Evolutionary conservation across 2,329 filamentous ascomycete species (phyloP), one percentile per base, ranked within the genome.

Genomic region (Fusarium newnesense): DNA sequence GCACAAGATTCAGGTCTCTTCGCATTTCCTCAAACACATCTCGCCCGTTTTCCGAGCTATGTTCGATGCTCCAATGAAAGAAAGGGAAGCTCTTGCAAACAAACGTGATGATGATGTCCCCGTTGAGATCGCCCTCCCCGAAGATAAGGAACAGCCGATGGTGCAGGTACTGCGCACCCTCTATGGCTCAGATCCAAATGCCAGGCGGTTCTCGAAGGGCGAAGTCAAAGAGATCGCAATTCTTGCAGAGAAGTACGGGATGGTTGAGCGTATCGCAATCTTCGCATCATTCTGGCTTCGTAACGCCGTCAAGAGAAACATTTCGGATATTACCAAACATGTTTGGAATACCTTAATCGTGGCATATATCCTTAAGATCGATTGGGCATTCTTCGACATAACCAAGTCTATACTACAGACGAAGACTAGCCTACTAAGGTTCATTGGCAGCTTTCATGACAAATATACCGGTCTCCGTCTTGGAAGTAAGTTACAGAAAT

Each of bases 141-240:
- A 11, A 4, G 61, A 64, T 0, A 34, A 60, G 3, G 8, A 18
- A 18, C 5, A 3, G 12, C 32, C 61, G 1, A 52, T 52, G 43
- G 5, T 1, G 0, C 37, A 13, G 1, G 7, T 28, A 3, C 1
- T 47, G 0, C 7, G 1, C 0, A 37, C 21, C 1, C 44, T 60
- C 1, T 43, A 64, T 2, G 21, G 54, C 6, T 7, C 61, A 30
- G 61, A 50, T 1, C 8, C 11, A 15, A 11, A 9, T 16, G 15
- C 40, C 4, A 36, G 1, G 4, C 0, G 0, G 4, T 26, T 19
- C 18, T 8, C 3, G n/a, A 10, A 12, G 1, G 0, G 1, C 0
- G 19, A 40, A 4, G 15, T 5, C 13, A 34, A 42, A 0, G 30
- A 43, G 9, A n/a, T 64, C 1, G 36, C 30, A 1, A 28, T 64